A percentile compares a stretch with the other conserved stretches of the same genome.
These are phyloP conservation scores for Deakozyma indianensis DNA, from an alignment of 805 yeast species.

Conservation along the genomic window DNA sequence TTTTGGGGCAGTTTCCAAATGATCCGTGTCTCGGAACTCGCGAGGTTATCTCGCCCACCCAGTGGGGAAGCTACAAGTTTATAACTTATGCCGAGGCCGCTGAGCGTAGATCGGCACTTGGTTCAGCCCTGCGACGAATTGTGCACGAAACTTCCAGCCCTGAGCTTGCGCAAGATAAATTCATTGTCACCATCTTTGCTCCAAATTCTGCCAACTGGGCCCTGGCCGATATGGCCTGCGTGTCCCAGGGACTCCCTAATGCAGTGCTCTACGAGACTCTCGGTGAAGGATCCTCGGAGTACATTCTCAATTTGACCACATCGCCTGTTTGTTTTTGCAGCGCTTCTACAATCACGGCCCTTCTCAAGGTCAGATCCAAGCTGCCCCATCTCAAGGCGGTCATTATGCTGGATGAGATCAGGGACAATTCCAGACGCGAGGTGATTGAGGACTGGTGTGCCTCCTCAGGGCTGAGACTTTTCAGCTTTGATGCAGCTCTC, in stretches of 20 bases:
- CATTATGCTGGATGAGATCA: conserved; percentile 29
- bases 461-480: conserved; percentile 24
- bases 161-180: not conserved
- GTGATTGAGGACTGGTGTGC: conserved; percentile 11
- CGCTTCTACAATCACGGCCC: conserved; percentile 32
- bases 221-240: conserved; percentile 53
- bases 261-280: conserved; percentile 44
- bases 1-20: conserved; percentile 17
- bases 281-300: conserved; percentile 46
- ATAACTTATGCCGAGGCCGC: conserved; percentile 30
- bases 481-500: conserved; percentile 28
- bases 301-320: conserved; percentile 46
- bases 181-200: conserved; percentile 13
- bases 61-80: conserved; percentile 24
- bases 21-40: conserved; percentile 23
- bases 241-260: conserved; percentile 36
- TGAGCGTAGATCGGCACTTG: conserved; percentile 31
- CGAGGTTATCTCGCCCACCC: conserved; percentile 23
- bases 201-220: conserved; percentile 39
- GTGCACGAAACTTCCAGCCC: conserved; percentile 17
- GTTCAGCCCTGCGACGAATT: conserved; percentile 37
- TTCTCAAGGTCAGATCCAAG: conserved; percentile 31
- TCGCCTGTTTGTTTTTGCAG: conserved; percentile 48
- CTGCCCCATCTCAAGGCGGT: conserved; percentile 34
- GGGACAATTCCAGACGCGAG: not conserved